Evolutionary conservation across 371 early-diverging fungal species (phyloP), one percentile per base, ranked within the genome.

Genomic region (Apophysomyces variabilis): DNA sequence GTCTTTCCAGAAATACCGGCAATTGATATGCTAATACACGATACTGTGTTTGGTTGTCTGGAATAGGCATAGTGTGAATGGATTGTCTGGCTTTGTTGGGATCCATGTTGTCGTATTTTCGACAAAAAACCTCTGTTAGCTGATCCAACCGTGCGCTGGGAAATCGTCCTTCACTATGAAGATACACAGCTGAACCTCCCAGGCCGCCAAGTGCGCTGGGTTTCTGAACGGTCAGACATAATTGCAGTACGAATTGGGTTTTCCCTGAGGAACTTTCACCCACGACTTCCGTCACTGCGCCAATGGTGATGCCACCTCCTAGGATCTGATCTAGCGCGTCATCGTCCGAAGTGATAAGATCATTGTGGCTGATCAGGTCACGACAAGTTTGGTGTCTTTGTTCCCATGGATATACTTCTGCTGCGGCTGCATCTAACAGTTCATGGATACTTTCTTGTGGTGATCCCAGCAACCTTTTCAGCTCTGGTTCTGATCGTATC

Each of bases 211-310:
- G 58, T 3, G 70, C 57, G 18, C 45, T 60, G 5, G 90, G 89
- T 36, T 88, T 75, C 62, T 91, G 90, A 0, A 77, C 89, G 6
- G 85, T 77, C 14, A 89, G 66, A 50, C 89, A 85, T 21, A 93
- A 76, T 73, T 94, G 94, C 44, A 94, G 69, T 12, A 90, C 89
- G 13, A 94, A 70, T 66, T 91, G 91, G 0, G 93, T 90, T 66
- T 94, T 94, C 7, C 93, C 94, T 4, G 87, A 77, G 5, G 85
- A 88, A 58, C 90, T 84, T 58, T 85, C 87, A 7, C 87, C 89
- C 0, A 85, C 85, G 7, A 89, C 67, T 62, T 89, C 89, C 0
- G 83, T 83, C 11, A 92, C 71, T 2, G 80, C 74, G 0, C 85
- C 83, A 1, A 82, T 68, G 47, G 79, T 82, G 11, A 92, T 54